Percentiles rank a stretch among this genome's conserved stretches.
Conservation (phyloP, 169 alveolate species). For the Nephromyces sp. region DNA sequence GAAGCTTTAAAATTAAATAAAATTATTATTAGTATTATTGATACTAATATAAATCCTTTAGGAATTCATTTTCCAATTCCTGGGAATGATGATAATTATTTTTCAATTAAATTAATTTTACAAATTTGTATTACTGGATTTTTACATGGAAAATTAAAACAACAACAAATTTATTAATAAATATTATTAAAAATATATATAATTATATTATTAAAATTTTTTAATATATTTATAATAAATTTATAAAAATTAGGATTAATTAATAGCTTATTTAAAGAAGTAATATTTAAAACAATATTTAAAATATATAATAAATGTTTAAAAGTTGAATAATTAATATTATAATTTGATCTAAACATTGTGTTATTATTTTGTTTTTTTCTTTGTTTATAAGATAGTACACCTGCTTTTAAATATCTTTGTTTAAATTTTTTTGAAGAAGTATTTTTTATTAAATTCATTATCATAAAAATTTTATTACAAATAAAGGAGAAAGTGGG, state of each 20-base stretch:
- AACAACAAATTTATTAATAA: not conserved
- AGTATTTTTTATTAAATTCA: not conserved
- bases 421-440: not conserved
- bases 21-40: slow-evolving; percentile 14
- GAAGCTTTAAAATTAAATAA: slow-evolving; percentile 4
- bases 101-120: slow-evolving; percentile 6
- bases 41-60: not conserved
- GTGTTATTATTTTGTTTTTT: not conserved
- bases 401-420: not conserved
- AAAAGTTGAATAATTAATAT: not conserved
- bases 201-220: not conserved
- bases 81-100: slow-evolving; percentile 11
- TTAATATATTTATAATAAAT: not conserved
- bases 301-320: not conserved
- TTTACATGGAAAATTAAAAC: slow-evolving; percentile 4
- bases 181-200: not conserved
- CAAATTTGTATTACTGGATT: slow-evolving; percentile 3
- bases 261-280: not conserved
- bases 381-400: not conserved
- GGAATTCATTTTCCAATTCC: not conserved
- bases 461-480: not conserved
- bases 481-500: slow-evolving; percentile 10
- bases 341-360: not conserved
- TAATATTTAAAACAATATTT: not conserved
- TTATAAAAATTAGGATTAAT: not conserved